Evolutionary conservation across 768 basidiomycete genomes (phyloP), one percentile per base, ranked within the genome.

Genomic region (Suillus sp.): DNA sequence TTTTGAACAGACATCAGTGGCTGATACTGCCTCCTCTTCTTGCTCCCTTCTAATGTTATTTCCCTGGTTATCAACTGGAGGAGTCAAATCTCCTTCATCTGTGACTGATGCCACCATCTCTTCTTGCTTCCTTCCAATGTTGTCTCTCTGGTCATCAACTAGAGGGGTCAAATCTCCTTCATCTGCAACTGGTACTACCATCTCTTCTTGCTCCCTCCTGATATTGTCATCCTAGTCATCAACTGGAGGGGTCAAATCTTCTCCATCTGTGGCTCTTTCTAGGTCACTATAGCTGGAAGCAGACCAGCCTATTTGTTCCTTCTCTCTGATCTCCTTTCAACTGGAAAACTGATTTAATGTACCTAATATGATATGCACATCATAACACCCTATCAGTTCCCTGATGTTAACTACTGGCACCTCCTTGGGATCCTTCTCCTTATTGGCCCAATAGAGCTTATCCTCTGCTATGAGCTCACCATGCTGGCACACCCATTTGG

Each of bases 401-500:
- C 42, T 66, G 0, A 69, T 73, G 13, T 67, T 27, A 4, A 67
- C 68, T 1, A 65, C 68, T 3, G 60, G 64, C 3, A 64, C 43
- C 22, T 65, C 59, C 47, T 61, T 66, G 5, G 75, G 74, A 34
- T 65, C 18, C 0, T 65, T 69, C 54, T 75, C 74, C 18, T 62
- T 55, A 38, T 55, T 54, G 11, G 69, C 68, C 68, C 72, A 71
- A 53, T 62, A 61, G 2, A 75, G 62, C 40, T 74, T 66, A 18
- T 56, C 22, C 1, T 14, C 56, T 0, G 71, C 72, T 0, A 3
- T 16, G 35, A 67, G n/a, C 47, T 77, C 75, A 0, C 68, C 70
- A 0, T 67, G 9, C 3, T 32, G 53, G n/a, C 64, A n/a, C 63
- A 70, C 62, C 10, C 25, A 61, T 7, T 54, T 51, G 9, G 62